phyloP scores from a whole-genome alignment of 192 early-diverging fungal genomes.

The Umbelopsis sp. region DNA sequence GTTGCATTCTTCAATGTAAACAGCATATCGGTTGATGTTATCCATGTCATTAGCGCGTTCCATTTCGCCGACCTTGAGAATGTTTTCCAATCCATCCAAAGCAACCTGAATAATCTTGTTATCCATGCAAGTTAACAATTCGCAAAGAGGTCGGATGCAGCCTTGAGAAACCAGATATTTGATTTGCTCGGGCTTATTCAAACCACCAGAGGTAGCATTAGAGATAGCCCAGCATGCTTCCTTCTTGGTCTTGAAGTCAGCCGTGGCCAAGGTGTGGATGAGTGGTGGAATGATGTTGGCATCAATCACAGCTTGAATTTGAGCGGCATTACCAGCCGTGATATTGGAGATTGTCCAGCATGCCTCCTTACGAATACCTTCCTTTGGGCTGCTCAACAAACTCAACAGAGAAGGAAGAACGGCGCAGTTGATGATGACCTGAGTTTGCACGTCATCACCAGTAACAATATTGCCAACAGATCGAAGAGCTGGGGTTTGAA shows the following conservation, averaged over 20 bases:
- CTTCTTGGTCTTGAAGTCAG: constrained; percentile 98
- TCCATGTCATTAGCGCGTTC: constrained; percentile 64
- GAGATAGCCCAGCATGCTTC: constrained; percentile 99
- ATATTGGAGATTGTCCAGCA: constrained; percentile 99
- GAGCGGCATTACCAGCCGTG: constrained; percentile 90
- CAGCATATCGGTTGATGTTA: constrained; percentile 82
- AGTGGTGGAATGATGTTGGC: constrained; percentile 93
- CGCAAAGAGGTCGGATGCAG: constrained; percentile 93
- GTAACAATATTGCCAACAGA: constrained; percentile 99
- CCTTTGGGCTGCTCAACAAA: constrained; percentile 87
- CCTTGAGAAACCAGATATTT: constrained; percentile 91
- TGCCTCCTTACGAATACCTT: constrained; percentile 97
- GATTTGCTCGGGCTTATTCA: constrained; percentile 92
- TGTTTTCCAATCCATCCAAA: constrained; percentile 97
- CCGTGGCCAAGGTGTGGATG: constrained; percentile 80
- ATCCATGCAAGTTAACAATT: constrained; percentile 87
- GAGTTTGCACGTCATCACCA: constrained; percentile 97
- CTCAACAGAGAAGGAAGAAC: constrained; percentile 78
- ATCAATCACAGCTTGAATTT: constrained; percentile 96
- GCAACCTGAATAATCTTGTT: constrained; percentile 97
- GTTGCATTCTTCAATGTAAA: constrained; percentile 90
- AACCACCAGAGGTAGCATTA: constrained; percentile 94
- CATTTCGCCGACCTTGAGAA: constrained; percentile 93
- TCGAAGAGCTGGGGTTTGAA: constrained; percentile 96
- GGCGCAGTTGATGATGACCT: constrained; percentile 92